phyloP scores from a whole-genome alignment of 495 filamentous ascomycete genomes.

The Paragyromitra xinjiangensis region DNA sequence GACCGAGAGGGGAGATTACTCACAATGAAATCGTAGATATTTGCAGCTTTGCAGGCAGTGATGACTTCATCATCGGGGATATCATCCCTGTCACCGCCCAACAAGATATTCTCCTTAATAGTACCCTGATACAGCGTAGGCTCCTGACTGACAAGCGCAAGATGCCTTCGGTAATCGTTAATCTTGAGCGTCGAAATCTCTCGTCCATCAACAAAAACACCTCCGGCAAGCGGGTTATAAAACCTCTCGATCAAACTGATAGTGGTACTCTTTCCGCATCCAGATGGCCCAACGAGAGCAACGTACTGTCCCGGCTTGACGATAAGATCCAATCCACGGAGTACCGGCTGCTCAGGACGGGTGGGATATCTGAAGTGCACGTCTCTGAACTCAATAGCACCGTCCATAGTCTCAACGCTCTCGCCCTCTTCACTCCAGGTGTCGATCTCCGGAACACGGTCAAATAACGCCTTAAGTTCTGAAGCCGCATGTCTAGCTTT shows the following conservation, averaged over 20 bases:
- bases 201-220: slow-evolving; percentile 75
- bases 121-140: slow-evolving; percentile 87
- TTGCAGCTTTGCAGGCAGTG: slow-evolving; percentile 83
- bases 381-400: slow-evolving; percentile 77
- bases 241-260: slow-evolving; percentile 81
- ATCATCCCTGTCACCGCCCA: slow-evolving; percentile 70
- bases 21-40: slow-evolving; percentile 91
- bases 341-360: slow-evolving; percentile 78
- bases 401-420: slow-evolving; percentile 66
- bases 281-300: slow-evolving; percentile 81
- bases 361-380: slow-evolving; percentile 86
- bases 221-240: slow-evolving; percentile 80
- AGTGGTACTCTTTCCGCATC: slow-evolving; percentile 85
- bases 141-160: slow-evolving; percentile 86
- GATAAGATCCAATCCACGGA: slow-evolving; percentile 75
- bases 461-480: slow-evolving; percentile 79
- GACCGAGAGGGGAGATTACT: slow-evolving; percentile 63
- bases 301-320: slow-evolving; percentile 81
- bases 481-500: slow-evolving; percentile 83
- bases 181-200: slow-evolving; percentile 79
- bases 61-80: slow-evolving; percentile 74
- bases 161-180: slow-evolving; percentile 76
- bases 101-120: slow-evolving; percentile 81
- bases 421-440: slow-evolving; percentile 81
- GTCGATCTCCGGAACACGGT: slow-evolving; percentile 79